These are phyloP conservation scores for Cucurbita moschata DNA, from an alignment of 306 rosid species.

Conservation along the genomic window DNA sequence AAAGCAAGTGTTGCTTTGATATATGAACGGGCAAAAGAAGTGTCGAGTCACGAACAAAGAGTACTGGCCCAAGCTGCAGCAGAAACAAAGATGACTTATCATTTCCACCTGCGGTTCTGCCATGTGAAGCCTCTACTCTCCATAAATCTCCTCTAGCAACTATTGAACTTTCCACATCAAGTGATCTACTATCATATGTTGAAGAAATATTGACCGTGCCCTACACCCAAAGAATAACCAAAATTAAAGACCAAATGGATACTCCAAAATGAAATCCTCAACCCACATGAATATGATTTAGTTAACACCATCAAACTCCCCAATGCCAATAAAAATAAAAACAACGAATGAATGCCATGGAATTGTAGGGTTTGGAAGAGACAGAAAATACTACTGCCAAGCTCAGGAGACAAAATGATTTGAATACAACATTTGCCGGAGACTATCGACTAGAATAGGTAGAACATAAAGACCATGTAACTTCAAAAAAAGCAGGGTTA, in stretches of 20 bases:
- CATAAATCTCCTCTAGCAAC: slow-evolving; percentile 93
- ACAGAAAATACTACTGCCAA: neutral
- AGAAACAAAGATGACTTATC: slow-evolving; percentile 73
- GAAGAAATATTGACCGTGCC: slow-evolving; percentile 59
- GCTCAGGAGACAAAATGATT: neutral
- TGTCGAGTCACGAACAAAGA: slow-evolving; percentile 80
- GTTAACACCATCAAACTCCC: neutral
- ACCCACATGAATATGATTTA: neutral
- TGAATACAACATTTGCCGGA: neutral
- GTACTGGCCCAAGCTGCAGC: slow-evolving; percentile 92
- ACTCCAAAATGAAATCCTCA: neutral
- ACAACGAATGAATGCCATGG: neutral
- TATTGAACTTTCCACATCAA: slow-evolving; percentile 65
- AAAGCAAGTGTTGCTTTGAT: slow-evolving; percentile 90
- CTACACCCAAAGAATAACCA: slow-evolving; percentile 27
- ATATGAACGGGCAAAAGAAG: slow-evolving; percentile 90
- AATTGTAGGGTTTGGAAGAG: neutral
- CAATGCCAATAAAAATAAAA: neutral
- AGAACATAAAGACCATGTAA: neutral
- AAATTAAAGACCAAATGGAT: slow-evolving; percentile 1
- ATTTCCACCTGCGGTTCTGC: slow-evolving; percentile 61
- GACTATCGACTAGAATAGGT: neutral
- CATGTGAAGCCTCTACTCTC: slow-evolving; percentile 91
- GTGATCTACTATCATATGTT: slow-evolving; percentile 79
- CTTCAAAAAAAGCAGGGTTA: neutral